Conservation (phyloP, 352 stramenopile species). For the Pythium aristosporum region DNA sequence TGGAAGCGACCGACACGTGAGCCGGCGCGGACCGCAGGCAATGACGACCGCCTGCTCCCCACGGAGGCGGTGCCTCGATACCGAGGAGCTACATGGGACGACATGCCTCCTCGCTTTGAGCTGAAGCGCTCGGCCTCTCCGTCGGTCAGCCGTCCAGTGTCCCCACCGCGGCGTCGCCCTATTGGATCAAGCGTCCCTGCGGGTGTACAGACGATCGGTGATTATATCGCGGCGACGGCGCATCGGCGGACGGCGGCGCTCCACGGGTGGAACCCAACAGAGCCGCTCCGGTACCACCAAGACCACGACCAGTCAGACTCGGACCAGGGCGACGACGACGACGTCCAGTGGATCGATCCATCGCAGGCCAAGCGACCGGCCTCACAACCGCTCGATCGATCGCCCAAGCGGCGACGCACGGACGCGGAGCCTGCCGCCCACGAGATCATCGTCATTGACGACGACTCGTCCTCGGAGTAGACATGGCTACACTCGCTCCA, state of each 20-base stretch:
- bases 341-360: constrained; percentile 17
- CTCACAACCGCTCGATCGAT: background rate
- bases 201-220: constrained; percentile 8
- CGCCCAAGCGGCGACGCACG: background rate
- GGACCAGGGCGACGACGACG: constrained; percentile 12
- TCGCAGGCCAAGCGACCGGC: background rate
- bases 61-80: constrained; percentile 7
- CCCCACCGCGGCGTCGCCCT: background rate
- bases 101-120: background rate
- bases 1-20: background rate
- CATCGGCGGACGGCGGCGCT: background rate
- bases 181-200: background rate
- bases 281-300: constrained; percentile 33
- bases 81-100: background rate
- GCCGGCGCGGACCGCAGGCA: background rate
- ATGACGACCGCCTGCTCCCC: background rate
- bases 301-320: constrained; percentile 32
- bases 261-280: constrained; percentile 20
- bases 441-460: constrained; percentile 20
- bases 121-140: background rate
- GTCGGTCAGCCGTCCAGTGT: too few relatives aligned
- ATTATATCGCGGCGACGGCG: constrained; percentile 20
- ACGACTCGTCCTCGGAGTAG: constrained; percentile 2
- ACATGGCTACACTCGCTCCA: constrained; percentile 8
- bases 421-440: background rate